A percentile compares a stretch with the other conserved stretches of the same genome.
Evolutionary conservation across 1,284 basidiomycete genomes (phyloP).

Genomic region (Rhodotorula sp.): DNA sequence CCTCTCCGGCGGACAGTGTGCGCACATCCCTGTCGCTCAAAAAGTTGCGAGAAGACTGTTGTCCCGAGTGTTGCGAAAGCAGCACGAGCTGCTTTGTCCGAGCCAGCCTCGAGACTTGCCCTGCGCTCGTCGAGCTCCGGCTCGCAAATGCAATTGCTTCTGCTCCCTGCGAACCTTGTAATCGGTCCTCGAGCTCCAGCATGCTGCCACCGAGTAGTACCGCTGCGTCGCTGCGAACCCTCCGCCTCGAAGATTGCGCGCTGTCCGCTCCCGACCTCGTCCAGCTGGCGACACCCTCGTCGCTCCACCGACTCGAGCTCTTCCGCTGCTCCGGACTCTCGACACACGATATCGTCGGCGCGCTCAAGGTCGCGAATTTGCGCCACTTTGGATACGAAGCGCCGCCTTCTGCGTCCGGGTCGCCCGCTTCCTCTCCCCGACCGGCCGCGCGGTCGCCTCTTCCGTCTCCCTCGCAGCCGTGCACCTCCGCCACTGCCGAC

Average conservation of each 20-base stretch:
- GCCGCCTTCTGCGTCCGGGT: not conserved
- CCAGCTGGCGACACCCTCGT: not conserved
- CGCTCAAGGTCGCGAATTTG: not conserved
- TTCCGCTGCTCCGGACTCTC: not conserved
- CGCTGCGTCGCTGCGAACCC: not conserved
- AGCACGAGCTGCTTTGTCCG: not conserved
- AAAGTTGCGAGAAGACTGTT: not conserved
- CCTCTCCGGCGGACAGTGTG: not conserved
- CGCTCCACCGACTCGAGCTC: constrained; percentile 6
- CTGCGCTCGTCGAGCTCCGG: not conserved
- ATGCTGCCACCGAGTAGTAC: not conserved
- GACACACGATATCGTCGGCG: not conserved
- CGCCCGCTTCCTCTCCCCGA: not conserved
- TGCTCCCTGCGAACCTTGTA: not conserved
- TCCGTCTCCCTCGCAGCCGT: not conserved
- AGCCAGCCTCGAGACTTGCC: not conserved
- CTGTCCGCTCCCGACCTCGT: not conserved
- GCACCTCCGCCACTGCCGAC: not conserved
- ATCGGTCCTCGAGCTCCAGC: not conserved
- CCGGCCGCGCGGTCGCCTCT: not conserved
- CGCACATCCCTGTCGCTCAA: not conserved
- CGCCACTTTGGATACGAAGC: too few species aligned
- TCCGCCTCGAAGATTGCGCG: not conserved
- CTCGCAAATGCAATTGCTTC: constrained; percentile 3
- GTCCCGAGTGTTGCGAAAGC: too few species aligned